Evolutionary conservation across 306 rosid genomes (phyloP).

Genomic region (Cicer judaicum): DNA sequence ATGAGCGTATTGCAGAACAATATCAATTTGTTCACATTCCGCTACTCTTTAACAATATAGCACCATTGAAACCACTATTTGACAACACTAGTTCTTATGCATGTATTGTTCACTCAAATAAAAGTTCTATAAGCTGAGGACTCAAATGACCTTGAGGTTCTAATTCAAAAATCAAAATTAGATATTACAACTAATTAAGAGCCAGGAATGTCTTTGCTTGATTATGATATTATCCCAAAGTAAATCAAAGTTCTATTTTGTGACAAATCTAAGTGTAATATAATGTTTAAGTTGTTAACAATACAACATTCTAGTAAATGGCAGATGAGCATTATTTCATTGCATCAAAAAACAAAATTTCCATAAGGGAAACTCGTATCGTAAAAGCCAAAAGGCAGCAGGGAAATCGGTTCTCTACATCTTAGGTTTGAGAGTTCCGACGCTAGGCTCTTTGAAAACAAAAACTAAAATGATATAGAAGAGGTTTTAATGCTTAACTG

Average conservation of each 20-base stretch:
- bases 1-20: no score
- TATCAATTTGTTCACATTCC: no score
- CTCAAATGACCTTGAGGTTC: not conserved
- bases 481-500: constrained; percentile 16
- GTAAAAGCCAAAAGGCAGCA: no score
- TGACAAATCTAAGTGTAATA: not conserved
- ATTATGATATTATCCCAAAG: not conserved
- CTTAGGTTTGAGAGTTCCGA: no score
- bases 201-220: not conserved
- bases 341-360: not conserved
- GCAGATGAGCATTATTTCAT: constrained; percentile 1
- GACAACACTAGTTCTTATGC: not conserved
- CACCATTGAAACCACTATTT: no score
- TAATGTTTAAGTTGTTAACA: not conserved
- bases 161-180: not conserved
- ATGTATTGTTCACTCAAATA: not conserved
- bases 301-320: constrained; percentile 2
- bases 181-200: constrained; percentile 7
- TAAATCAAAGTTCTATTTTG: constrained; percentile 7
- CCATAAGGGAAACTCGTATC: no score
- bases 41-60: no score
- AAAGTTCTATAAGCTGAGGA: not conserved
- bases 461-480: constrained; percentile 24
- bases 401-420: no score
- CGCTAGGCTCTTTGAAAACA: no score